Conservation (phyloP, 2,329 filamentous ascomycete species). For the Fusarium staphyleae region DNA sequence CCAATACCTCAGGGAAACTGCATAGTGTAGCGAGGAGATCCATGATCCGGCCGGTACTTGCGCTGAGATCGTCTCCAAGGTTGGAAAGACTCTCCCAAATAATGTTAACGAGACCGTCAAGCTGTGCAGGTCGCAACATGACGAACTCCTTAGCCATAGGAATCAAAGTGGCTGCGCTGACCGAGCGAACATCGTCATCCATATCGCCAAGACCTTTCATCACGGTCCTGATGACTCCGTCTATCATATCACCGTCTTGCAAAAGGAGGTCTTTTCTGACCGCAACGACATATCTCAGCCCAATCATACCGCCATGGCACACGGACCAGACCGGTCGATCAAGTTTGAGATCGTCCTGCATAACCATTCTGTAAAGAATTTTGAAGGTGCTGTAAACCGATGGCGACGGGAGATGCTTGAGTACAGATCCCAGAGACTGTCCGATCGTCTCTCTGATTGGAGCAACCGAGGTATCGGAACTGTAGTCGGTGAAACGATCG, state of each 20-base stretch:
- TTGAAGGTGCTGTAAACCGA: conserved; percentile 87
- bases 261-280: conserved; percentile 92
- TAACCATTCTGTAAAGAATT: conserved; percentile 87
- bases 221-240: conserved; percentile 89
- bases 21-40: conserved; percentile 95
- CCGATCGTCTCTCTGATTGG: conserved; percentile 95
- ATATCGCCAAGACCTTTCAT: conserved; percentile 92
- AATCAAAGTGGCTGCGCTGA: conserved; percentile 96
- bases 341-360: conserved; percentile 82
- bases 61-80: conserved; percentile 94
- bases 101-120: conserved; percentile 87
- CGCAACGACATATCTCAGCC: conserved; percentile 91
- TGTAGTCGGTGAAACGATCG: conserved; percentile 96
- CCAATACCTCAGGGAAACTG: conserved; percentile 88
- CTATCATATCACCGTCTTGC: conserved; percentile 83
- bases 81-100: conserved; percentile 98
- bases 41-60: conserved; percentile 98
- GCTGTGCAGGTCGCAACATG: conserved; percentile 76
- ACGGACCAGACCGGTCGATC: conserved; percentile 87
- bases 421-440: conserved; percentile 86
- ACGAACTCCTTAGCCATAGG: conserved; percentile 97
- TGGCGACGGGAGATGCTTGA: conserved; percentile 80
- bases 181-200: conserved; percentile 95
- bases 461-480: conserved; percentile 94
- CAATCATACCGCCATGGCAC: conserved; percentile 98